A percentile compares a stretch with the other conserved stretches of the same genome.
These are phyloP conservation scores for Coemansia sp. DNA, from an alignment of 192 early-diverging fungal species.

Conservation along the genomic window DNA sequence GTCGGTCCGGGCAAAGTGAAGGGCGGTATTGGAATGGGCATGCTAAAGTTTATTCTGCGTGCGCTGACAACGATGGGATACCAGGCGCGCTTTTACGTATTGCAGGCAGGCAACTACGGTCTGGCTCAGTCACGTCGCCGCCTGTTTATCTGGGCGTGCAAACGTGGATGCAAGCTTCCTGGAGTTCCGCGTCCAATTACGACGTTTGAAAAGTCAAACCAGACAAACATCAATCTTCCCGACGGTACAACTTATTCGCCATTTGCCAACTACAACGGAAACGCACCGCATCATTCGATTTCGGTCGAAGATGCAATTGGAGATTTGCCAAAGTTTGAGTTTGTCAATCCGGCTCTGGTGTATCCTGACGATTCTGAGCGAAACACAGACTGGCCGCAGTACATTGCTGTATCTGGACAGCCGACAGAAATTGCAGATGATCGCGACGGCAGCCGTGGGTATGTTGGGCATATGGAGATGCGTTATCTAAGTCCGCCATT, in stretches of 20 bases:
- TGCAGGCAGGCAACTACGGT: slow-evolving; percentile 66
- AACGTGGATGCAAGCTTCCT: slow-evolving; percentile 57
- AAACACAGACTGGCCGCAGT: slow-evolving; percentile 28
- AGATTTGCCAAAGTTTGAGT: slow-evolving; percentile 72
- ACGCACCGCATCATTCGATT: slow-evolving; percentile 58
- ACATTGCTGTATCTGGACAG: slow-evolving; percentile 26
- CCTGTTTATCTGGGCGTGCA: slow-evolving; percentile 65
- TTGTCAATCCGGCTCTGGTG: slow-evolving; percentile 53
- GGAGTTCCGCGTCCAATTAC: slow-evolving; percentile 59
- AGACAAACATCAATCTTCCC: slow-evolving; percentile 50
- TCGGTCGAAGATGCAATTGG: slow-evolving; percentile 65
- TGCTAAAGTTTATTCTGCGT: slow-evolving; percentile 68
- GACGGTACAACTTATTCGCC: slow-evolving; percentile 46
- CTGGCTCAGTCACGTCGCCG: slow-evolving; percentile 66
- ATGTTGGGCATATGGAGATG: slow-evolving; percentile 53
- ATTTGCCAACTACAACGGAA: slow-evolving; percentile 41
- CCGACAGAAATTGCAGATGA: slow-evolving; percentile 13
- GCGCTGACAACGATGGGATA: slow-evolving; percentile 66
- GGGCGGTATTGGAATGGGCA: slow-evolving; percentile 63
- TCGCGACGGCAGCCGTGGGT: slow-evolving; percentile 15
- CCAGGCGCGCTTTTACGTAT: slow-evolving; percentile 61
- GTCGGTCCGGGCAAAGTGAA: slow-evolving; percentile 48
- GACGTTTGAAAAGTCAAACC: slow-evolving; percentile 51
- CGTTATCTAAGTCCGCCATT: slow-evolving; percentile 40
- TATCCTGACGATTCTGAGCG: slow-evolving; percentile 31